A percentile compares a stretch with the other conserved stretches of the same genome.
phyloP scores from a whole-genome alignment of 768 basidiomycete genomes.

The Cystobasidium onofrii region DNA sequence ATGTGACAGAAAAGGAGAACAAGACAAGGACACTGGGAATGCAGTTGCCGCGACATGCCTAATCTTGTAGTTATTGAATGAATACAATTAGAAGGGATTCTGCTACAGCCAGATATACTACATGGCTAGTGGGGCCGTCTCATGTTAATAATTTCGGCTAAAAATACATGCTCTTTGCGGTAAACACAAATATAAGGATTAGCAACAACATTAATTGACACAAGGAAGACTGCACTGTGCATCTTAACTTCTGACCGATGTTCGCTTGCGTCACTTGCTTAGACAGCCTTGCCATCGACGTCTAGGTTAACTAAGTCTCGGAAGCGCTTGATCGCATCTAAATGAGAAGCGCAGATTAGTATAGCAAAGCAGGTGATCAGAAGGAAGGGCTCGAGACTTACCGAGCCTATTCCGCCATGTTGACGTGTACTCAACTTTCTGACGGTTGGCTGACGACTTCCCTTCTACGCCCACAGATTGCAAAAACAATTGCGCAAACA shows the following conservation, averaged over 20 bases:
- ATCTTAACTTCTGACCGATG: not conserved
- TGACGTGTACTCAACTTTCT: conserved; percentile 27
- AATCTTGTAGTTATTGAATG: too few relatives aligned
- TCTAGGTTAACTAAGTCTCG: conserved; percentile 14
- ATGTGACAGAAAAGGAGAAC: not conserved
- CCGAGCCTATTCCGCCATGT: conserved; percentile 29
- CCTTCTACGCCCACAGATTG: conserved; percentile 34
- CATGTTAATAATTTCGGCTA: too few relatives aligned
- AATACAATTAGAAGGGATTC: too few relatives aligned
- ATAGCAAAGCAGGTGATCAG: too few relatives aligned
- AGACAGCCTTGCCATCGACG: not conserved
- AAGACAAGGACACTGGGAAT: too few relatives aligned
- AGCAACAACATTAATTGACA: too few relatives aligned
- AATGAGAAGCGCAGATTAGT: not conserved
- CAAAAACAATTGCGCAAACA: conserved; percentile 61
- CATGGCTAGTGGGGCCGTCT: too few relatives aligned
- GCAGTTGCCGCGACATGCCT: too few relatives aligned
- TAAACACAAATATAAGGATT: too few relatives aligned
- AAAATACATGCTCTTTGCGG: too few relatives aligned
- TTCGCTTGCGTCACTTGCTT: too few relatives aligned
- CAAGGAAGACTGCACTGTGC: not conserved
- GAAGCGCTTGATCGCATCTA: conserved; percentile 22
- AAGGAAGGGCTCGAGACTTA: not conserved
- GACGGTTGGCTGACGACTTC: conserved; percentile 7
- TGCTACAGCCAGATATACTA: too few relatives aligned